Percentiles rank a stretch among this genome's conserved stretches.
Conservation (phyloP, 345 rosid genomes). For the Populus nigra region DNA sequence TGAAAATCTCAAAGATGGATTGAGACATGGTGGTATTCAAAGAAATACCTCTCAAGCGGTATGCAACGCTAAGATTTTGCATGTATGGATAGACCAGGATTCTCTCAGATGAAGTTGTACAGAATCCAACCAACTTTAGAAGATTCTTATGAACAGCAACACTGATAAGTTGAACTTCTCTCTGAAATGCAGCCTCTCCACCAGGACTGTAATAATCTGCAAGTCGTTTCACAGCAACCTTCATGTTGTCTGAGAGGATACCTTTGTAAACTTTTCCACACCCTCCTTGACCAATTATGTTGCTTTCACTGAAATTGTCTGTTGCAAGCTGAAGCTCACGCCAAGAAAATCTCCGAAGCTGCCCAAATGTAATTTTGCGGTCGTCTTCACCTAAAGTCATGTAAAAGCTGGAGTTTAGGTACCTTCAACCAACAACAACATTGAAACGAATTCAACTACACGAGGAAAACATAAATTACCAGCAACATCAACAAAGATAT, state of each 20-base stretch:
- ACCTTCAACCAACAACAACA: not conserved
- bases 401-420: not conserved
- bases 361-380: constrained; percentile 59
- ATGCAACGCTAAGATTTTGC: constrained; percentile 81
- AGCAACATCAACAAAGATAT: constrained; percentile 68
- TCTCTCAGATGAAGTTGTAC: constrained; percentile 70
- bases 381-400: constrained; percentile 66
- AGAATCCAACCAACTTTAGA: constrained; percentile 72
- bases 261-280: constrained; percentile 92
- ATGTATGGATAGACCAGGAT: constrained; percentile 90
- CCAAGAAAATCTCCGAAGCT: constrained; percentile 70
- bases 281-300: constrained; percentile 87
- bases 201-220: constrained; percentile 68
- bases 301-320: constrained; percentile 70
- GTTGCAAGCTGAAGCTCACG: constrained; percentile 82
- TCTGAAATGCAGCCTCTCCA: constrained; percentile 82
- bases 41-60: constrained; percentile 66
- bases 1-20: not conserved
- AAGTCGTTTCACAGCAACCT: constrained; percentile 84
- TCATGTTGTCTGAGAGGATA: constrained; percentile 66
- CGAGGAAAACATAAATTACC: constrained; percentile 36
- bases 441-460: not conserved
- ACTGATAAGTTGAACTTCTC: constrained; percentile 80
- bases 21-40: not conserved
- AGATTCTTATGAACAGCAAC: constrained; percentile 86